Evolutionary conservation across 1,139 yeast genomes (phyloP).

Genomic region (Pneumocystis jirovecii): DNA sequence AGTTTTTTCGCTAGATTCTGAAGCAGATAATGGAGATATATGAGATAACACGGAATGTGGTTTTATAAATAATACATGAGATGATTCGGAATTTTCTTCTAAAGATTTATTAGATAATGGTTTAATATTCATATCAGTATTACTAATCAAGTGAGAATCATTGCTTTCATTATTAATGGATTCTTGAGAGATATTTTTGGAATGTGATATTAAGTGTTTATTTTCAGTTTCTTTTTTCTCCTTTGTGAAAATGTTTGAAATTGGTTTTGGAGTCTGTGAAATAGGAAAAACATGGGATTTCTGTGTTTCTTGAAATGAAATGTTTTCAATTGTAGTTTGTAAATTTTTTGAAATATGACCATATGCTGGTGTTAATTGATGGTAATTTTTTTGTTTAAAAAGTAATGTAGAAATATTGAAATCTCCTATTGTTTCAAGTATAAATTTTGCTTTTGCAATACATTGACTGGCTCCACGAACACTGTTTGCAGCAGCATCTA

Average conservation of each 20-base stretch:
- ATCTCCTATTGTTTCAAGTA: slow-evolving; percentile 50
- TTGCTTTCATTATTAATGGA: not conserved
- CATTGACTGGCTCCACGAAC: slow-evolving; percentile 26
- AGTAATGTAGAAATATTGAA: slow-evolving; percentile 35
- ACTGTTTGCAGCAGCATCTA: slow-evolving; percentile 22
- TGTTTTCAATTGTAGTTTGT: not conserved
- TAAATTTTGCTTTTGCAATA: slow-evolving; percentile 33
- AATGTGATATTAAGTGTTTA: not conserved
- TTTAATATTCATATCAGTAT: not conserved
- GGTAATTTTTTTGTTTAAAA: not conserved
- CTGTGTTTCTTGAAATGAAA: not conserved
- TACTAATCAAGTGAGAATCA: not conserved
- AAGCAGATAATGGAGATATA: not conserved
- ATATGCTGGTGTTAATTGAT: not conserved
- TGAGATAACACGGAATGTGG: not conserved
- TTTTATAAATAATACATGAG: not conserved
- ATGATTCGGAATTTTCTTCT: too few relatives aligned
- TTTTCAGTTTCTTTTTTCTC: not conserved
- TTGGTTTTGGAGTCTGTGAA: not conserved
- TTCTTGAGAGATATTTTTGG: not conserved
- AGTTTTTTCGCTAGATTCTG: not conserved
- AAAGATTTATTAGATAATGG: not conserved
- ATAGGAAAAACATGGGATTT: not conserved
- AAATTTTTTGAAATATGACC: not conserved
- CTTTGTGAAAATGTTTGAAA: not conserved